Evolutionary conservation across 306 rosid genomes (phyloP).

Genomic region (Vachellia collinsii): DNA sequence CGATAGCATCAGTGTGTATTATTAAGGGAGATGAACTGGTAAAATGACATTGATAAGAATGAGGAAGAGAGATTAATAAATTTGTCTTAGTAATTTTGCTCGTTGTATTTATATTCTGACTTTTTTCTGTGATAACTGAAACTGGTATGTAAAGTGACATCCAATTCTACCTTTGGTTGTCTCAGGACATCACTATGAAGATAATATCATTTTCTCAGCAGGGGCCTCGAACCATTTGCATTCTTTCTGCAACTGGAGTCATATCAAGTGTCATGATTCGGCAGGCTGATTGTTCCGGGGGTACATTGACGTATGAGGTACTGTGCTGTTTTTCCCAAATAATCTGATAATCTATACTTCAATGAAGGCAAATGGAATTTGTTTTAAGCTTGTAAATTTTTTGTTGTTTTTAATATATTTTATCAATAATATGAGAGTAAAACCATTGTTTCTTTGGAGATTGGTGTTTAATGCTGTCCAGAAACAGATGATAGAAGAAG

Average conservation of each 20-base stretch:
- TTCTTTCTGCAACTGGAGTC: conserved; percentile 91
- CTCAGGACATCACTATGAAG: conserved; percentile 93
- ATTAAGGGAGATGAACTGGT: neutral
- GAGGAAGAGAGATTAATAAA: neutral
- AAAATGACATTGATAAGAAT: conserved; percentile 4
- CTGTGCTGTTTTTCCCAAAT: conserved; percentile 14
- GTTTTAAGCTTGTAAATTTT: too few relatives aligned
- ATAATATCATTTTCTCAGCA: conserved; percentile 97
- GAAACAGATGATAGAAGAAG: conserved; percentile 25
- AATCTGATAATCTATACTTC: too few relatives aligned
- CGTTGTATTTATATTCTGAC: conserved; percentile 9
- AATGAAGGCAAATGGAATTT: too few relatives aligned
- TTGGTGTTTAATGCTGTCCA: neutral
- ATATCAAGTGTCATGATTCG: conserved; percentile 93
- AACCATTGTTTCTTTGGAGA: neutral
- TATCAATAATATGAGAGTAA: neutral
- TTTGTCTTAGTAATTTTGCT: conserved; percentile 17
- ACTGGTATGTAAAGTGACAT: conserved; percentile 24
- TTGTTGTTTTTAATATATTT: too few relatives aligned
- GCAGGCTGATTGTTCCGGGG: conserved; percentile 80
- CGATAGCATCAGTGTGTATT: neutral
- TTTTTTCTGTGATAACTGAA: conserved; percentile 21
- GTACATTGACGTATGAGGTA: conserved; percentile 89
- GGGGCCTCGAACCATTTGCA: conserved; percentile 91
- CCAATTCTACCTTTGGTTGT: conserved; percentile 33